Conservation (phyloP, 768 basidiomycete genomes). For the Termitomyces sp. region DNA sequence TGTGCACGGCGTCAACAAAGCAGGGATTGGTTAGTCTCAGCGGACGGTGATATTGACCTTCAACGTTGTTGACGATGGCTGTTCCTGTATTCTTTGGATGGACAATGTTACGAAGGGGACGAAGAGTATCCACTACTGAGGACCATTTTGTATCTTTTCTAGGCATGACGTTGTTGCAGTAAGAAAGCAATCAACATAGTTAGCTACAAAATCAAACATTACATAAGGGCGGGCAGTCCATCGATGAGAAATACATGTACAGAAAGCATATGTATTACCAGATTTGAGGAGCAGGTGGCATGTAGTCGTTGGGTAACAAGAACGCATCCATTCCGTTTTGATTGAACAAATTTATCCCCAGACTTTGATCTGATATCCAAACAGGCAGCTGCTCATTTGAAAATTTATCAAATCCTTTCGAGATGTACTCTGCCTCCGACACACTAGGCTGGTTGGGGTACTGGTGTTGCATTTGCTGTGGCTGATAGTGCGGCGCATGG, state of each 20-base stretch:
- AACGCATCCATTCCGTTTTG: constrained; percentile 87
- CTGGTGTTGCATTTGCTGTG: constrained; percentile 23
- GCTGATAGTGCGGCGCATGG: constrained; percentile 16
- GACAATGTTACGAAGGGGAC: constrained; percentile 23
- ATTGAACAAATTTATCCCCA: constrained; percentile 70
- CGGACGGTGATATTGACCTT: constrained; percentile 29
- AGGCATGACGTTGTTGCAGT: neutral
- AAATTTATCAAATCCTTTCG: constrained; percentile 70
- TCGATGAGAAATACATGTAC: constrained; percentile 6
- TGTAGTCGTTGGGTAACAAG: constrained; percentile 69
- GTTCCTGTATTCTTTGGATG: constrained; percentile 28
- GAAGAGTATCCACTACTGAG: constrained; percentile 7
- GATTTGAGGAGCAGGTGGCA: constrained; percentile 68
- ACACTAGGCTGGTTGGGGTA: constrained; percentile 19
- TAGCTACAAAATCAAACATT: constrained; percentile 7
- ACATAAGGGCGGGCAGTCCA: constrained; percentile 11
- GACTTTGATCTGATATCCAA: constrained; percentile 81
- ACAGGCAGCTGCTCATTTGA: constrained; percentile 74
- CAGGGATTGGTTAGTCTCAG: neutral
- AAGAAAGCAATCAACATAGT: neutral
- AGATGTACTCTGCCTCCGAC: constrained; percentile 61
- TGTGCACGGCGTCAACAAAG: constrained; percentile 14
- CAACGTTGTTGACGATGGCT: constrained; percentile 36
- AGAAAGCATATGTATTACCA: constrained; percentile 42
- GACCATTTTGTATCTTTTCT: constrained; percentile 5